A percentile compares a stretch with the other conserved stretches of the same genome.
These are phyloP conservation scores for Arthrobotrys sphaeroides DNA, from an alignment of 2,329 filamentous ascomycete genomes.

Conservation along the genomic window DNA sequence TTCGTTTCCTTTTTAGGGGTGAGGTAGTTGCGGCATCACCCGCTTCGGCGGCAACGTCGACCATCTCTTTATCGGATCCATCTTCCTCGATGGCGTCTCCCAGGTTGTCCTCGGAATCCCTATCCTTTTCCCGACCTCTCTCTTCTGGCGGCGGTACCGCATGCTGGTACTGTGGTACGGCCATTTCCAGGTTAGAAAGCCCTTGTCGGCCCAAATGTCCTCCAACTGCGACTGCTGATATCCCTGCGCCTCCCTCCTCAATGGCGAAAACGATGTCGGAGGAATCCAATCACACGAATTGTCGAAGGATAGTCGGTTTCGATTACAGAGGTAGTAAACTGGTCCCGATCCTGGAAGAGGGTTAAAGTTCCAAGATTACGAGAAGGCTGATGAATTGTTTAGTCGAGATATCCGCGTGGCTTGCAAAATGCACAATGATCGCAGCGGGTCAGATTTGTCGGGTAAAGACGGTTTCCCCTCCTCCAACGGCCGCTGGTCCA, in stretches of 20 bases:
- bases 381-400: background rate
- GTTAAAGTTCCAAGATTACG: slow-evolving; percentile 13
- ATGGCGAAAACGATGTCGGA: slow-evolving; percentile 12
- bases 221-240: slow-evolving; percentile 27
- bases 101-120: slow-evolving; percentile 46
- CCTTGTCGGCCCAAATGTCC: slow-evolving; percentile 13
- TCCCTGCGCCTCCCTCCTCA: slow-evolving; percentile 26
- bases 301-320: background rate
- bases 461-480: slow-evolving; percentile 27
- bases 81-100: slow-evolving; percentile 43
- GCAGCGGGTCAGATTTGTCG: slow-evolving; percentile 25
- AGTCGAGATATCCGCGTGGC: slow-evolving; percentile 17
- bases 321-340: background rate
- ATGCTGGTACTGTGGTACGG: slow-evolving; percentile 48
- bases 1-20: slow-evolving; percentile 65
- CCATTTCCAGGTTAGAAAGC: slow-evolving; percentile 24
- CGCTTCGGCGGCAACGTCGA: slow-evolving; percentile 26
- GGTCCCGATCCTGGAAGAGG: background rate
- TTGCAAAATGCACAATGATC: slow-evolving; percentile 3
- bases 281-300: slow-evolving; percentile 9
- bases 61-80: slow-evolving; percentile 50
- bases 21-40: slow-evolving; percentile 23
- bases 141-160: slow-evolving; percentile 48
- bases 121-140: slow-evolving; percentile 46
- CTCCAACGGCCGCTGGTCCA: slow-evolving; percentile 28